Evolutionary conservation across 768 basidiomycete species (phyloP).

Genomic region (Boletales sp.): DNA sequence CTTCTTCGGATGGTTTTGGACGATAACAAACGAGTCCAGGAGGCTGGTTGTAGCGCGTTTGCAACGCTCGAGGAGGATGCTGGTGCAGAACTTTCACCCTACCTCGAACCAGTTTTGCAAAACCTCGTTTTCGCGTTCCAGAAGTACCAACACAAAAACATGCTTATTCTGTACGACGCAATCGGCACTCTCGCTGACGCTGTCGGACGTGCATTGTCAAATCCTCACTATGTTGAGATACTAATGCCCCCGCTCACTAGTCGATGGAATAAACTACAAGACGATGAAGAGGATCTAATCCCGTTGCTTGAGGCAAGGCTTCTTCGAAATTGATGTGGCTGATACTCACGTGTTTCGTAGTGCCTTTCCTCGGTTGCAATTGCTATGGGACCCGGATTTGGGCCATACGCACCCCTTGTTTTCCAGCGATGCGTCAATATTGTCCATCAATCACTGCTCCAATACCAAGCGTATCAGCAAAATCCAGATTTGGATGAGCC

Average conservation of each 20-base stretch:
- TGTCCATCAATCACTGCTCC: slow-evolving; percentile 75
- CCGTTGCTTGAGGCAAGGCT: slow-evolving; percentile 85
- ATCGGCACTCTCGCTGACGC: slow-evolving; percentile 97
- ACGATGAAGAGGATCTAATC: slow-evolving; percentile 90
- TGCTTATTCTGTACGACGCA: slow-evolving; percentile 98
- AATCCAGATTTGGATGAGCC: slow-evolving; percentile 92
- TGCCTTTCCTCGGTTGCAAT: slow-evolving; percentile 97
- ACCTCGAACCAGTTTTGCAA: slow-evolving; percentile 89
- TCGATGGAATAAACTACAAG: slow-evolving; percentile 86
- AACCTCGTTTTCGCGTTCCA: slow-evolving; percentile 95
- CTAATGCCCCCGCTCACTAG: slow-evolving; percentile 92
- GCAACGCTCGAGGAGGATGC: slow-evolving; percentile 99
- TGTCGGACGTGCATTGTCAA: slow-evolving; percentile 83
- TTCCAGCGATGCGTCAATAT: slow-evolving; percentile 89
- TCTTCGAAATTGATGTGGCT: neutral
- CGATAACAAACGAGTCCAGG: slow-evolving; percentile 98
- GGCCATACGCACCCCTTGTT: slow-evolving; percentile 84
- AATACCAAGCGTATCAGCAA: slow-evolving; percentile 85
- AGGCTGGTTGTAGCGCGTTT: slow-evolving; percentile 98
- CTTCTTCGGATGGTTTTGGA: slow-evolving; percentile 96
- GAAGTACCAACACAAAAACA: slow-evolving; percentile 99
- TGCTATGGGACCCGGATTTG: slow-evolving; percentile 87
- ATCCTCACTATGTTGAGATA: slow-evolving; percentile 86
- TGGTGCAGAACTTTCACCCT: slow-evolving; percentile 83
- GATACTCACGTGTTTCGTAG: slow-evolving; percentile 38